Evolutionary conservation across 148 eudicot species (phyloP), one percentile per base, ranked within the genome.

Genomic region (Chenopodium suecicum): DNA sequence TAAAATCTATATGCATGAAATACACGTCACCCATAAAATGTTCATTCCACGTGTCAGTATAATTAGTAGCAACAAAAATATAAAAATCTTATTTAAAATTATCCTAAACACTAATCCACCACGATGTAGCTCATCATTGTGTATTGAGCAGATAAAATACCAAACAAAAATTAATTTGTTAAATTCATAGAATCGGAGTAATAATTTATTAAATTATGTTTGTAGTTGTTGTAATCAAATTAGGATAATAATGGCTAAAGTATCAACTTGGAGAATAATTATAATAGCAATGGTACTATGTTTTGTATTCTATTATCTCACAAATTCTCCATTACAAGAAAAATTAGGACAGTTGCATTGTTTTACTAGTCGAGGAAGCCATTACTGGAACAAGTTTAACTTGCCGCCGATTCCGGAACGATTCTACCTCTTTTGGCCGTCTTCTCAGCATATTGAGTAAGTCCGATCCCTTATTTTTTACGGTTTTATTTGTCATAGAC

Each of bases 301-400:
- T 17, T 29, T 74, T 4, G 3, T 81, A 3, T 65, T 81, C 5
- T 0, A 50, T 1, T 74, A 29, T n/a, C 0, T 58, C 9, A 31
- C 52, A 66, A 31, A 48, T 65, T n/a, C 78, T 2, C 52, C 66
- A 81, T 52, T 81, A 13, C 78, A 81, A 74, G 48, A 65, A 13
- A 64, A 48, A 22, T 19, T 79, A 16, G 71, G n/a, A 10, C 29
- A 79, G 2, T 14, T n/a, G 0, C 54, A 69, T 50, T 4, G 19
- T 22, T 54, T 79, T 11, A 54, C 46, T 10, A 79, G 4, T 34
- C 31, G 65, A 74, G 83, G 62, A 29, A 31, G 65, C 46, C 73
- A 74, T 48, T 81, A 64, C 47, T 81, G 83, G 78, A 46, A 47
- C 11, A 19, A 19, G 0, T 31, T 74, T 5, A 65, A 81, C 65